Evolutionary conservation across 805 yeast genomes (phyloP).

Genomic region (Henningerozyma blattae): DNA sequence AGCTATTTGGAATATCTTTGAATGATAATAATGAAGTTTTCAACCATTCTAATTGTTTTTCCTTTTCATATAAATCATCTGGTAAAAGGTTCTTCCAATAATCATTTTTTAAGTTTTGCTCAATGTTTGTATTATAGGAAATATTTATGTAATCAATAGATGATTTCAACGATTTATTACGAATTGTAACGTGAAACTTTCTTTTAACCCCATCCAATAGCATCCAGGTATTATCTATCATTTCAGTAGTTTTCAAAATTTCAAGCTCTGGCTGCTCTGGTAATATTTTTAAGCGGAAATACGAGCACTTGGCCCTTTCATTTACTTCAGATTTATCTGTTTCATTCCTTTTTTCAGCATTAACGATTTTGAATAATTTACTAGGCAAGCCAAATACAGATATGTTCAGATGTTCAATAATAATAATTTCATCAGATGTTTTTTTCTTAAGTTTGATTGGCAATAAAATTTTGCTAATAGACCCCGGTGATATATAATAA

Average conservation of each 20-base stretch:
- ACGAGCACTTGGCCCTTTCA: slow-evolving; percentile 4
- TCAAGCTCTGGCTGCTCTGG: slow-evolving; percentile 23
- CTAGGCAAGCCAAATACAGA: slow-evolving; percentile 16
- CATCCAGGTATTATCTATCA: slow-evolving; percentile 19
- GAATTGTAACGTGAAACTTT: slow-evolving; percentile 9
- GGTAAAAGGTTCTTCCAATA: slow-evolving; percentile 19
- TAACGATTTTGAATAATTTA: slow-evolving; percentile 8
- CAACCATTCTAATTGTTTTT: slow-evolving; percentile 16
- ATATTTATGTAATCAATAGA: slow-evolving; percentile 16
- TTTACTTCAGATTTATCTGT: neutral
- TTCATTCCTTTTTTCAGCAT: slow-evolving; percentile 5
- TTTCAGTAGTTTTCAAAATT: slow-evolving; percentile 12
- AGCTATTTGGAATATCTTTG: slow-evolving; percentile 8
- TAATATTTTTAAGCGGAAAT: slow-evolving; percentile 10
- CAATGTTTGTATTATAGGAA: slow-evolving; percentile 14
- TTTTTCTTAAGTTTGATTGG: slow-evolving; percentile 12
- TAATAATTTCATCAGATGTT: slow-evolving; percentile 5
- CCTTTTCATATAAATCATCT: slow-evolving; percentile 19
- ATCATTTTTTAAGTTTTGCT: slow-evolving; percentile 13
- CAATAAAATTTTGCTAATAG: slow-evolving; percentile 26
- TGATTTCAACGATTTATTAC: slow-evolving; percentile 19
- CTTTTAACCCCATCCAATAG: slow-evolving; percentile 21
- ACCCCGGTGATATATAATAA: slow-evolving; percentile 28
- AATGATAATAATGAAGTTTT: slow-evolving; percentile 11
- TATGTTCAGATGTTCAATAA: slow-evolving; percentile 8